Evolutionary conservation across 2,329 filamentous ascomycete species (phyloP).

Genomic region (Colletotrichum sp.): DNA sequence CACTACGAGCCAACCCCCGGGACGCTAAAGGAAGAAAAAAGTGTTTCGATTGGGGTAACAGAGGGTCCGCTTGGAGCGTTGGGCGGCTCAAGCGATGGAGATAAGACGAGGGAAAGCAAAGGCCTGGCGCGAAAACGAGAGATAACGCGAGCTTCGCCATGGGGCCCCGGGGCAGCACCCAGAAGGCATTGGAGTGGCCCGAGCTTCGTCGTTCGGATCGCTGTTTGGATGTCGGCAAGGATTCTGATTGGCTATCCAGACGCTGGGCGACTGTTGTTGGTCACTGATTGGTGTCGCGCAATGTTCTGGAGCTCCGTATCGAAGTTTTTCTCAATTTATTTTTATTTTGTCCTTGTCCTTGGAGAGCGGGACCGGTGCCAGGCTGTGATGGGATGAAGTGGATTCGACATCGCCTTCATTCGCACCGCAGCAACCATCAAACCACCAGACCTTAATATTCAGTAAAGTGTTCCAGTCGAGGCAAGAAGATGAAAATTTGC

Average conservation of each 20-base stretch:
- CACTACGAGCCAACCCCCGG: neutral
- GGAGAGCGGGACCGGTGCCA: neutral
- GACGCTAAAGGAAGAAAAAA: neutral
- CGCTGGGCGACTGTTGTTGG: neutral
- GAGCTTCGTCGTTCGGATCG: neutral
- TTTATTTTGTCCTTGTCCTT: neutral
- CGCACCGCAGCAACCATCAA: neutral
- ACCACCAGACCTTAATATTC: neutral
- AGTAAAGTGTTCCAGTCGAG: neutral
- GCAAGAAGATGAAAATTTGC: neutral
- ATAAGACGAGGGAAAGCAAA: neutral
- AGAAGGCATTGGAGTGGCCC: neutral
- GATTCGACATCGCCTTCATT: neutral
- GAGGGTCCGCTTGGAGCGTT: constrained; percentile 4
- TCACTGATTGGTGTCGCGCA: neutral
- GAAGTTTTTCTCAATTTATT: neutral
- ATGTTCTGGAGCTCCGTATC: neutral
- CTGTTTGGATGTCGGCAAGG: neutral
- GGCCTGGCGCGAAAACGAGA: neutral
- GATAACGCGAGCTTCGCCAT: neutral
- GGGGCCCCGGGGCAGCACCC: no score
- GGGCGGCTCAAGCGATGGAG: neutral
- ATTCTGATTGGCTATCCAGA: neutral
- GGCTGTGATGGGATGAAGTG: neutral
- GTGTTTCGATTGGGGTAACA: constrained; percentile 18